Percentiles rank a stretch among this genome's conserved stretches.
Conservation (phyloP, 352 stramenopile species). For the Phytophthora palmivora region DNA sequence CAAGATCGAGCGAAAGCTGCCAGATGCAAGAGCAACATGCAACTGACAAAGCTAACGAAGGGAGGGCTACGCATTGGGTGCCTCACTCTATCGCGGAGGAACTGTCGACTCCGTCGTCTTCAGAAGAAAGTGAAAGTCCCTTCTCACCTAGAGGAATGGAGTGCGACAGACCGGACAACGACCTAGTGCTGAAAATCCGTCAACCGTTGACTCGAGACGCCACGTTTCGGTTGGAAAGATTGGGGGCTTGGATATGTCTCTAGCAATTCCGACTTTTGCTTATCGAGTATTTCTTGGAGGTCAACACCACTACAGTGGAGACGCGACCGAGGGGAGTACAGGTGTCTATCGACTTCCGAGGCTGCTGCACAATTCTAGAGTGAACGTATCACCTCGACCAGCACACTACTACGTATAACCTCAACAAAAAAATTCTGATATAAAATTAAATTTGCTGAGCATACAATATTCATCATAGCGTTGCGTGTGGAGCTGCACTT, state of each 20-base stretch:
- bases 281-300: slow-evolving; percentile 29
- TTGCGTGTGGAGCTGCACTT: too few species aligned
- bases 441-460: too few species aligned
- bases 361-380: slow-evolving; percentile 36
- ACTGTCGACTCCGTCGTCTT: slow-evolving; percentile 20
- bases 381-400: slow-evolving; percentile 23
- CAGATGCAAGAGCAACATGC: slow-evolving; percentile 1
- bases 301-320: slow-evolving; percentile 19
- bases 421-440: too few species aligned
- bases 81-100: slow-evolving; percentile 30
- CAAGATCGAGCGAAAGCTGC: slow-evolving; percentile 10
- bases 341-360: slow-evolving; percentile 31
- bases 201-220: slow-evolving; percentile 27
- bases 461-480: too few species aligned
- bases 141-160: background rate
- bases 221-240: slow-evolving; percentile 29
- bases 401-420: slow-evolving; percentile 29
- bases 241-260: slow-evolving; percentile 22
- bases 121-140: background rate
- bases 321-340: slow-evolving; percentile 29
- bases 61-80: slow-evolving; percentile 12
- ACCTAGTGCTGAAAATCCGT: slow-evolving; percentile 26
- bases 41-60: slow-evolving; percentile 1
- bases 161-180: slow-evolving; percentile 1
- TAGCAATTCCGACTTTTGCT: slow-evolving; percentile 25